Percentiles rank a stretch among this genome's conserved stretches.
phyloP scores from a whole-genome alignment of 2,329 filamentous ascomycete genomes.

The Fusarium setosum region DNA sequence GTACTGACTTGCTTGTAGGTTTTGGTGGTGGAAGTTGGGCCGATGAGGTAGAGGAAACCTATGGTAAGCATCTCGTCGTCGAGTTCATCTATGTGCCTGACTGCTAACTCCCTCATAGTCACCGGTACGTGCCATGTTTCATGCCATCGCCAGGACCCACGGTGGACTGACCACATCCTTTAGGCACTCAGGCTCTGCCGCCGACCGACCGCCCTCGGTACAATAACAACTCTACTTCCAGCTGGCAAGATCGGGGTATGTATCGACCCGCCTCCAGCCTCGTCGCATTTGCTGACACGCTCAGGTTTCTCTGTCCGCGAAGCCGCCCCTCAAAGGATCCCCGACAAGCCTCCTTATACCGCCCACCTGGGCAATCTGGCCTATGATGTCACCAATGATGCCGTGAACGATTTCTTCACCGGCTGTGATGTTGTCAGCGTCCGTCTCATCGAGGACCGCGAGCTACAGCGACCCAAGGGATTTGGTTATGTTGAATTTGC shows the following conservation, averaged over 20 bases:
- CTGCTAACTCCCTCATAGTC: slow-evolving; percentile 47
- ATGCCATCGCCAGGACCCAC: slow-evolving; percentile 16
- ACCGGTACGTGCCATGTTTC: slow-evolving; percentile 47
- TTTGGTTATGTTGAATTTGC: slow-evolving; percentile 98
- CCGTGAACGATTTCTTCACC: slow-evolving; percentile 86
- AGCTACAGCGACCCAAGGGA: slow-evolving; percentile 93
- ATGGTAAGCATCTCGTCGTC: slow-evolving; percentile 66
- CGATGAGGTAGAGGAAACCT: slow-evolving; percentile 96
- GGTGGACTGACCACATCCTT: slow-evolving; percentile 39
- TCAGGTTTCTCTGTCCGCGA: slow-evolving; percentile 74
- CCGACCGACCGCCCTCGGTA: slow-evolving; percentile 58
- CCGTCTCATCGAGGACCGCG: slow-evolving; percentile 95
- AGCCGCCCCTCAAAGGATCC: slow-evolving; percentile 77
- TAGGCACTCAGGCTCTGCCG: slow-evolving; percentile 69
- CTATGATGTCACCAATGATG: slow-evolving; percentile 88
- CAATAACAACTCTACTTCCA: slow-evolving; percentile 46
- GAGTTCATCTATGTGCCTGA: slow-evolving; percentile 27
- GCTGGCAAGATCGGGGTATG: slow-evolving; percentile 59
- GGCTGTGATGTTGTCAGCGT: slow-evolving; percentile 90
- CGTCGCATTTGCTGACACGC: slow-evolving; percentile 36
- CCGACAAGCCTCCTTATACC: slow-evolving; percentile 92
- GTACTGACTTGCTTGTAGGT: slow-evolving; percentile 49
- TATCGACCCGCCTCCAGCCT: not conserved
- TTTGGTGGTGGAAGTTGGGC: slow-evolving; percentile 87
- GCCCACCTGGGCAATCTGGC: slow-evolving; percentile 97